Percentiles rank a stretch among this genome's conserved stretches.
Evolutionary conservation across 257 asterid genomes (phyloP).

Genomic region (Solanum chilense): DNA sequence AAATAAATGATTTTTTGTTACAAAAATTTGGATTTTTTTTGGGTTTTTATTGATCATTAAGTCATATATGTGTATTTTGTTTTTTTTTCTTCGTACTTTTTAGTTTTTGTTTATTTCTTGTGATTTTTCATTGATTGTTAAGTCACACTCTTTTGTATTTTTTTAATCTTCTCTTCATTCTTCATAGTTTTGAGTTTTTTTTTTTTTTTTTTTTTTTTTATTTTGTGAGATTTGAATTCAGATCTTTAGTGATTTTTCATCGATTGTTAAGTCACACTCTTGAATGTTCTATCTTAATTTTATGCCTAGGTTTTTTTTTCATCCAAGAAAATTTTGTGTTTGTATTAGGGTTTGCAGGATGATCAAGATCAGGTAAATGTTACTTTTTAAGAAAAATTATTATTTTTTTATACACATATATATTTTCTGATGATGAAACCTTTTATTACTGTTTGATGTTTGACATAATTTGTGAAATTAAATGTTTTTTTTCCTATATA

Average conservation of each 20-base stretch:
- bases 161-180: neutral
- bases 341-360: neutral
- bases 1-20: too few species aligned
- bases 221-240: neutral
- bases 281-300: neutral
- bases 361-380: neutral
- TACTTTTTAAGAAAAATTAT: neutral
- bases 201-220: neutral
- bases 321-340: too few species aligned
- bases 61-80: fast-evolving
- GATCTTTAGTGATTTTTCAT: neutral
- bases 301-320: too few species aligned
- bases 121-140: neutral
- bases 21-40: neutral
- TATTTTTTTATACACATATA: too few species aligned
- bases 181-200: neutral
- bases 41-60: neutral
- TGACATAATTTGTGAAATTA: neutral
- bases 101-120: neutral
- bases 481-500: neutral
- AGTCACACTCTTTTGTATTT: neutral
- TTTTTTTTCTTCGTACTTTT: neutral
- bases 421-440: neutral
- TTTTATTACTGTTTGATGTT: neutral
- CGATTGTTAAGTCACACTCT: neutral